Percentiles rank a stretch among this genome's conserved stretches.
Conservation (phyloP, 1,139 yeast genomes). For the Saccharomyces hybrid region DNA sequence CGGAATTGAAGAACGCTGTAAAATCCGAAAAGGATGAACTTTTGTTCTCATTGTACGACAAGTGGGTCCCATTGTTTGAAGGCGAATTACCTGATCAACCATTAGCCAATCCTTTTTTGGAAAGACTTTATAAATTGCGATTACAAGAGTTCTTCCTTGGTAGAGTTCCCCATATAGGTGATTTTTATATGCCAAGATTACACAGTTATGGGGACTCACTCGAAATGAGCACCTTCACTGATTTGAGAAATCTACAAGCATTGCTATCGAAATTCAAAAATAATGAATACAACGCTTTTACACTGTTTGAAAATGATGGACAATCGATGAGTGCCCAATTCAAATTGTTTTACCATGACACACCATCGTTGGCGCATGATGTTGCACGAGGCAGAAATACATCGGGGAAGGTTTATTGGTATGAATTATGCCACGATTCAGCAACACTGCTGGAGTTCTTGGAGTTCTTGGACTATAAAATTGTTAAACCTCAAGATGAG, state of each 20-base stretch:
- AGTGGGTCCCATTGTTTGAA: conserved; percentile 24
- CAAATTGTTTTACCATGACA: conserved; percentile 28
- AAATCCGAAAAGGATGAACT: conserved; percentile 15
- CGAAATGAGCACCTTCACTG: conserved; percentile 21
- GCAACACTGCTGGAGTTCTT: conserved; percentile 23
- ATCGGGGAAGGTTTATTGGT: conserved; percentile 25
- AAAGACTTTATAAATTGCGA: conserved; percentile 28
- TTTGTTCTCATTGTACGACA: conserved; percentile 16
- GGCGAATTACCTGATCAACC: conserved; percentile 28
- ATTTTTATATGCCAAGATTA: conserved; percentile 29
- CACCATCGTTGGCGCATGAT: conserved; percentile 25
- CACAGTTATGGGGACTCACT: conserved; percentile 23
- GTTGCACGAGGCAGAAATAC: conserved; percentile 13
- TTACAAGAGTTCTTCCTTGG: conserved; percentile 29
- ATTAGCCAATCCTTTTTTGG: conserved; percentile 24
- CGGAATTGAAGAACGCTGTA: conserved; percentile 11
- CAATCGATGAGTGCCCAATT: conserved; percentile 27
- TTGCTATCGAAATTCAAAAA: conserved; percentile 19
- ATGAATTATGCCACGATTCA: conserved; percentile 29
- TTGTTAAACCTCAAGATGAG: conserved; percentile 8
- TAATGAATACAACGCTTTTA: conserved; percentile 20
- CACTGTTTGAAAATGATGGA: conserved; percentile 27
- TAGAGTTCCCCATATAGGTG: conserved; percentile 30
- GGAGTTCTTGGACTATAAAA: conserved; percentile 23
- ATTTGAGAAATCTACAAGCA: conserved; percentile 17